A percentile compares a stretch with the other conserved stretches of the same genome.
Evolutionary conservation across 2,329 filamentous ascomycete genomes (phyloP).

Genomic region (Fusarium fujikuroi): DNA sequence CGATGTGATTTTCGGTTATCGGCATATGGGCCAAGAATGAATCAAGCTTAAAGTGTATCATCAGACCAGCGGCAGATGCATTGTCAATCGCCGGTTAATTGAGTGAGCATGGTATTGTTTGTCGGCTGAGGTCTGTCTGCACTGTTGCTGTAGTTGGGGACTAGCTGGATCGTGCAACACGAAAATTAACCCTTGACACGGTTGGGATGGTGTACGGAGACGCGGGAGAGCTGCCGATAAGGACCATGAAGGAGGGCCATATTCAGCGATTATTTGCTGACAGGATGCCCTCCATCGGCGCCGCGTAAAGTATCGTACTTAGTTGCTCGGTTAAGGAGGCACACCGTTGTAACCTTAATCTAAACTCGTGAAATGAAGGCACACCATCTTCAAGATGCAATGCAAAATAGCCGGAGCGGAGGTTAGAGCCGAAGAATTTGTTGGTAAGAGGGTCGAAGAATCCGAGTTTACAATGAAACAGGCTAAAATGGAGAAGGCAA

Average conservation of each 20-base stretch:
- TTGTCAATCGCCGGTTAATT: constrained; percentile 1
- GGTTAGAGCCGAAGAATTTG: background rate
- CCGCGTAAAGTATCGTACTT: background rate
- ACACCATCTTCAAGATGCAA: constrained; percentile 1
- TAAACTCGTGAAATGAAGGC: constrained; percentile 10
- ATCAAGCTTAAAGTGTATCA: background rate
- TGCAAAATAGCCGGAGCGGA: background rate
- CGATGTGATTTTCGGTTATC: constrained; percentile 21
- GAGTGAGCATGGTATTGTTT: background rate
- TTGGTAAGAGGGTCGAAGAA: background rate
- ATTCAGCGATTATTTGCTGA: constrained; percentile 22
- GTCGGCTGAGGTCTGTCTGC: background rate
- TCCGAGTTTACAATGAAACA: background rate
- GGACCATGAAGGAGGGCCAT: background rate
- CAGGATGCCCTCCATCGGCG: background rate
- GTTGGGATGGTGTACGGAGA: constrained; percentile 26
- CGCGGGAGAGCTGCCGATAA: constrained; percentile 38
- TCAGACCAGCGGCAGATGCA: background rate
- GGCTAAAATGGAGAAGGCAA: constrained; percentile 7
- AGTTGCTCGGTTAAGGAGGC: background rate
- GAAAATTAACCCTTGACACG: background rate
- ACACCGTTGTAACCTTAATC: constrained; percentile 12
- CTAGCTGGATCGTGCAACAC: background rate
- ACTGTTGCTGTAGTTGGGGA: background rate
- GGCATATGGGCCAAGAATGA: constrained; percentile 6